Conservation (phyloP, 768 basidiomycete genomes). For the Auriscalpium microsporum region DNA sequence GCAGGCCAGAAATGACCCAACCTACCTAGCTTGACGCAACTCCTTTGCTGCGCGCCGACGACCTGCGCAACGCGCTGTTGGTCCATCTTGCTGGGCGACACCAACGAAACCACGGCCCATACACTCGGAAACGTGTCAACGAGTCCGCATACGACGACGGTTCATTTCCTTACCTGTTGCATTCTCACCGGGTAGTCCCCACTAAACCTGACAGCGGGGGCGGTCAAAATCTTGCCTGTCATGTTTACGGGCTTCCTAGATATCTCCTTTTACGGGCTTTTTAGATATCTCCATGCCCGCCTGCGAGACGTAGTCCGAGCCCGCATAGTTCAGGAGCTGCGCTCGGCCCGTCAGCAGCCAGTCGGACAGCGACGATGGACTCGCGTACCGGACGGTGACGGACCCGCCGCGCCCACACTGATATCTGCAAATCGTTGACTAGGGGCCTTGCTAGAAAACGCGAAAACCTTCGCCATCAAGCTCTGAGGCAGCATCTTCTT, state of each 20-base stretch:
- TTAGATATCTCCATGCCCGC: conserved; percentile 11
- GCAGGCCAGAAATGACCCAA: neutral
- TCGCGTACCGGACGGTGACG: conserved; percentile 4
- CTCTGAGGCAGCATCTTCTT: conserved; percentile 10
- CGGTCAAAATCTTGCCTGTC: conserved; percentile 3
- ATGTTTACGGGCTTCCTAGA: conserved; percentile 6
- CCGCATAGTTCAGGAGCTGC: conserved; percentile 13
- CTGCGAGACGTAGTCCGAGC: conserved; percentile 10
- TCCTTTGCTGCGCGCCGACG: too few relatives aligned
- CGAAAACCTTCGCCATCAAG: conserved; percentile 8
- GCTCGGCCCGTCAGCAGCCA: neutral
- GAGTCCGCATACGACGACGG: neutral
- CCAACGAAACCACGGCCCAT: conserved; percentile 10
- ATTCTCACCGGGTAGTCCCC: neutral
- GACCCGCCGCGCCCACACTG: conserved; percentile 4
- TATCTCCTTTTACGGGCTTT: too few relatives aligned
- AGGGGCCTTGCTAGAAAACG: conserved; percentile 8
- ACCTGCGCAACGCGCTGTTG: too few relatives aligned
- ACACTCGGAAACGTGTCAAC: neutral
- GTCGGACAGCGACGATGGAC: neutral
- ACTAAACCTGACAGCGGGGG: conserved; percentile 9
- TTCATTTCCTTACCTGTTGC: neutral
- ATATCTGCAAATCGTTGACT: conserved; percentile 6
- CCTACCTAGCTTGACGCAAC: too few relatives aligned
- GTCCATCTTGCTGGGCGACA: neutral